phyloP scores from a whole-genome alignment of 495 filamentous ascomycete species.

The Annulohypoxylon stygium region DNA sequence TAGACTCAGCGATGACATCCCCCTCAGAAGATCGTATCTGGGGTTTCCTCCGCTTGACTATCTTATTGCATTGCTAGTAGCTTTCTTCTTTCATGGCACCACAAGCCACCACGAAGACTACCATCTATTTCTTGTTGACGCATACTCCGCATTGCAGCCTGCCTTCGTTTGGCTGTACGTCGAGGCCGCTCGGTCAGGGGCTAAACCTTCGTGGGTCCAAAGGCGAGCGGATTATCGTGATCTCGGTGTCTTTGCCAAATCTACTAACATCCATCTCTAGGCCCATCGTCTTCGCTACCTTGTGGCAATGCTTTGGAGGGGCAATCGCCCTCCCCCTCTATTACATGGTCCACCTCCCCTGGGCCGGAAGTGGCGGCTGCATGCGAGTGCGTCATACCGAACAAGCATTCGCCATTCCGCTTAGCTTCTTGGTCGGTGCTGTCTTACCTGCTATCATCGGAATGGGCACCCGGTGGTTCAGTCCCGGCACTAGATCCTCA shows the following conservation, averaged over 20 bases:
- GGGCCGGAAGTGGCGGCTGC: constrained; percentile 29
- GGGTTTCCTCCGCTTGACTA: constrained; percentile 47
- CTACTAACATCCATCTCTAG: constrained; percentile 13
- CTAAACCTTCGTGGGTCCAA: constrained; percentile 40
- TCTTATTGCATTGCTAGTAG: constrained; percentile 41
- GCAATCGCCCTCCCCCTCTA: constrained; percentile 48
- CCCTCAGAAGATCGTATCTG: constrained; percentile 43
- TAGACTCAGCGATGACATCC: background rate
- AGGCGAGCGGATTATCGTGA: constrained; percentile 16
- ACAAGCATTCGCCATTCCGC: constrained; percentile 21
- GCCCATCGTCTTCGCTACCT: constrained; percentile 33
- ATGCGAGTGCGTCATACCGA: no score
- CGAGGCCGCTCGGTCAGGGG: constrained; percentile 33
- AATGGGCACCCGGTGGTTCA: constrained; percentile 45
- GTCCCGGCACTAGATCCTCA: constrained; percentile 28
- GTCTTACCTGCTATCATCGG: constrained; percentile 38
- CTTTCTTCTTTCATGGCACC: constrained; percentile 47
- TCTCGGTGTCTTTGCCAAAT: background rate
- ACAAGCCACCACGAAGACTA: constrained; percentile 38
- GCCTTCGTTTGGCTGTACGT: constrained; percentile 47
- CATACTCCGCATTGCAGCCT: constrained; percentile 43
- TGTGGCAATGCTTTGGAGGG: constrained; percentile 43
- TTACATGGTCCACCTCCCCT: constrained; percentile 31
- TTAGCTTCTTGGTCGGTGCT: constrained; percentile 44
- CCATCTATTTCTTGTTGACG: constrained; percentile 44